A percentile compares a stretch with the other conserved stretches of the same genome.
These are phyloP conservation scores for Nectriaceae sp. DNA, from an alignment of 2,329 filamentous ascomycete genomes.

Conservation along the genomic window DNA sequence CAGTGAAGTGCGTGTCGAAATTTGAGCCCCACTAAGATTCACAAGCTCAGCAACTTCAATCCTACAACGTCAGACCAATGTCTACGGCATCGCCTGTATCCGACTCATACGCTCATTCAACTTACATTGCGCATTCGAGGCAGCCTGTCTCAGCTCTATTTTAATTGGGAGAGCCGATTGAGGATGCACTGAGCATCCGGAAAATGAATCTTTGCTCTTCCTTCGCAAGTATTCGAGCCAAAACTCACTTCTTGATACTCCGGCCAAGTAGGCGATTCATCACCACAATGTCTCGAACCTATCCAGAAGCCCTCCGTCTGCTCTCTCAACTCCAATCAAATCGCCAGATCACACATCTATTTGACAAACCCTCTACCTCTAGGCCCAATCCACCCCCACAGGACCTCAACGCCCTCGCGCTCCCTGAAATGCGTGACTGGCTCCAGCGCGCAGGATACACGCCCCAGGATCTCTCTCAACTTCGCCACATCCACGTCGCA, in stretches of 20 bases:
- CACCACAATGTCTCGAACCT: conserved; percentile 37
- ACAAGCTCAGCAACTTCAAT: no score
- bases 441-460: conserved; percentile 74
- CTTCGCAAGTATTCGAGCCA: conserved; percentile 1
- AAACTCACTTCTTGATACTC: conserved; percentile 4
- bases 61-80: no score
- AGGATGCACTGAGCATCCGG: conserved; percentile 1
- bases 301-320: conserved; percentile 69
- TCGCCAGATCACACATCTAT: conserved; percentile 61
- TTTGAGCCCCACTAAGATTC: background rate
- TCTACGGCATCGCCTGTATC: no score
- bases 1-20: background rate
- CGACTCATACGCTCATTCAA: no score
- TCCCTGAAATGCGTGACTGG: conserved; percentile 83
- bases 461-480: conserved; percentile 42
- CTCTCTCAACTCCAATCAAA: conserved; percentile 82
- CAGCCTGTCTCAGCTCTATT: background rate
- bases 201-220: conserved; percentile 4
- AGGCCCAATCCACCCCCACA: conserved; percentile 39
- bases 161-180: conserved; percentile 1
- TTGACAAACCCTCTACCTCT: conserved; percentile 35
- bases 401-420: conserved; percentile 69
- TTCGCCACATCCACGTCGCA: conserved; percentile 75
- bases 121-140: no score
- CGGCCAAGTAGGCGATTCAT: conserved; percentile 10